Base-by-base conservation (phyloP, 129 eudicot species). In the Centella asiatica region DNA sequence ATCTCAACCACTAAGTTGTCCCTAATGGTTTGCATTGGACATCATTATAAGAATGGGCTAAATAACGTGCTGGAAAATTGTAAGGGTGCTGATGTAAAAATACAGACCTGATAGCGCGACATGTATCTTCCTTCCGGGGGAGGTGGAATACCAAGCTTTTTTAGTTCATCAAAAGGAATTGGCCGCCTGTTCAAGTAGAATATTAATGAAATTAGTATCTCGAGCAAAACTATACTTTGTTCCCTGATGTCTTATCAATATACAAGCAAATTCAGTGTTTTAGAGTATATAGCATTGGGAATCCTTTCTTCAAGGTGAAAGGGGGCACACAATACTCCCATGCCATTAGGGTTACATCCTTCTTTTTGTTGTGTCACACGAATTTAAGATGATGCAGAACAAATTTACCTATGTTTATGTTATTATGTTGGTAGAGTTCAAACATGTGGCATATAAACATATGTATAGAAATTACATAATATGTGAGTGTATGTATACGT, bases 41-140 rank as follows among this genome's bases (percentile, higher is more conserved):
- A 58, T 24, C 25, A 2, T 8, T n/a, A 3, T 24, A 19, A n/a
- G 45, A 18, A 20, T n/a, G 62, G 22, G 47, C 45, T 5, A 6
- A 56, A 29, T 25, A 31, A 57, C 62, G 6, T 56, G 62, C 27
- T 42, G 17, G 14, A 22, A 37, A 53, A 5, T 42, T 39, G 44
- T 52, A 57, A 50, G 52, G 64, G 9, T 10, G 15, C 6, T 10
- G 12, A 19, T 24, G 3, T 33, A 20, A 59, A 62, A 48, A 33
- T 44, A 19, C 7, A 31, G 75, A 90, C 98, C 95, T 88, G 75
- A 69, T 69, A 87, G 50, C 99, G 90, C 58, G 95, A 80, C 99
- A 80, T 80, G 71, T 93, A 93, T 71, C 87, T 82, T 77, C 99
- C 99, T 80, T 93, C 96, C 1, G 95, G 96, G 8, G 99, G 99